Evolutionary conservation across 331 rosid genomes (phyloP).

Genomic region (Stylosanthes scabra): DNA sequence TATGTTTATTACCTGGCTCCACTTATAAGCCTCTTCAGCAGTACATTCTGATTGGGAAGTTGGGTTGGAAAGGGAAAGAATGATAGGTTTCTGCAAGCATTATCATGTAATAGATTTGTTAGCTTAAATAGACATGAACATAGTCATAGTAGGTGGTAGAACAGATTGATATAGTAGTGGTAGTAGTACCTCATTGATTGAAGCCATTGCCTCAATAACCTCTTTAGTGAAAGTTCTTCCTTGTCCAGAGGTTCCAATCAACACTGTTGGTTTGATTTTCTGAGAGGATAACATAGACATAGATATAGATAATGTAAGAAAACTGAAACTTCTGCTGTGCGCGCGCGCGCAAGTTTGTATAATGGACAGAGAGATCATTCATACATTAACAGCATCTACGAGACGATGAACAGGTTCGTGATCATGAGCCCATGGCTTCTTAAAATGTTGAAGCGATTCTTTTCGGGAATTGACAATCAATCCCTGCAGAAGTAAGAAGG

Average conservation of each 20-base stretch:
- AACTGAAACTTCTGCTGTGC: constrained; percentile 4
- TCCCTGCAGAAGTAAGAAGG: constrained; percentile 60
- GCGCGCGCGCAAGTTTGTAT: neutral
- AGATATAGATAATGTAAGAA: constrained; percentile 22
- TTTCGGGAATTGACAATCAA: constrained; percentile 77
- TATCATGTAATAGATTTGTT: constrained; percentile 16
- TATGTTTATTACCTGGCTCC: constrained; percentile 77
- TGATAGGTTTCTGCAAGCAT: constrained; percentile 75
- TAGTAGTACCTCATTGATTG: constrained; percentile 70
- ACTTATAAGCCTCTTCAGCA: constrained; percentile 92
- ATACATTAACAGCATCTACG: constrained; percentile 74
- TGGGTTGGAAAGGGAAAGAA: constrained; percentile 95
- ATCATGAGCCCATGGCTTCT: constrained; percentile 97
- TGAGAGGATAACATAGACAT: constrained; percentile 43
- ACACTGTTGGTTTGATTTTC: constrained; percentile 91
- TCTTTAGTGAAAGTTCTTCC: constrained; percentile 87
- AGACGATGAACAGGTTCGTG: constrained; percentile 75
- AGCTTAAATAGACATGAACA: constrained; percentile 33
- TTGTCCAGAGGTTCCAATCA: constrained; percentile 94
- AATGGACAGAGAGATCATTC: constrained; percentile 34
- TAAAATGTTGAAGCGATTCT: constrained; percentile 93
- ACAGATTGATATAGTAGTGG: neutral
- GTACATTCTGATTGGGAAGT: constrained; percentile 99
- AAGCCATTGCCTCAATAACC: constrained; percentile 85
- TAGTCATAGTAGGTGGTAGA: constrained; percentile 7